Conservation (phyloP, 345 rosid genomes). For the Rubroshorea leprosula region DNA sequence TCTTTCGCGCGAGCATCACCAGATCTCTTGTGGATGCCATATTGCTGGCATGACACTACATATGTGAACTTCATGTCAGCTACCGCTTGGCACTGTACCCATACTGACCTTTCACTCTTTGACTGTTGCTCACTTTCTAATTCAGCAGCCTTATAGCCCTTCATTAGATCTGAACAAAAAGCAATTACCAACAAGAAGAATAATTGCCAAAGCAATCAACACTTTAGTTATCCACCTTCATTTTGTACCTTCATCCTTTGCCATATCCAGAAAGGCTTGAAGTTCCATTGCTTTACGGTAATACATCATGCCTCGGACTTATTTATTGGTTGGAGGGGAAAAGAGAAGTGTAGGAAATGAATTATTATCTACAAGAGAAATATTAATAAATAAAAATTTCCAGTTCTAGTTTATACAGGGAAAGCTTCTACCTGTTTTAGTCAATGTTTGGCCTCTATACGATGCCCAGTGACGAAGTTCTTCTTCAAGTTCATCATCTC, state of each 20-base stretch:
- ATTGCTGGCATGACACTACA: conserved; percentile 96
- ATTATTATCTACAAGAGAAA: too few relatives aligned
- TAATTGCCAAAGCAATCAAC: too few relatives aligned
- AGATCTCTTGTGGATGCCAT: conserved; percentile 88
- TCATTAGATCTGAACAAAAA: conserved; percentile 70
- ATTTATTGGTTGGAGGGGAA: too few relatives aligned
- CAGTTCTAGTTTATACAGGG: too few relatives aligned
- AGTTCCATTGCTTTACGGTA: conserved; percentile 95
- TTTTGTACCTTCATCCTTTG: conserved; percentile 93
- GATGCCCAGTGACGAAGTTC: conserved; percentile 98
- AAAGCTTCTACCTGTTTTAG: conserved; percentile 99
- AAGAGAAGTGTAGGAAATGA: too few relatives aligned
- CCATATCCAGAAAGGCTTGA: conserved; percentile 99
- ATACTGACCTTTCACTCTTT: conserved; percentile 74
- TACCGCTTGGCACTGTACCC: conserved; percentile 92
- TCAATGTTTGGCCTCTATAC: conserved; percentile 92
- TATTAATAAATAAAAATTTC: too few relatives aligned
- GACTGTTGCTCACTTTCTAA: conserved; percentile 55
- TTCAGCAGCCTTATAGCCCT: conserved; percentile 91
- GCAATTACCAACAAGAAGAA: too few relatives aligned
- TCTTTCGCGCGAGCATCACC: conserved; percentile 80
- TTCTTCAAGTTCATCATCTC: conserved; percentile 69
- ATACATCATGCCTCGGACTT: conserved; percentile 99
- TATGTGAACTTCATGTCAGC: conserved; percentile 96
- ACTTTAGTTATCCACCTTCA: too few relatives aligned